A percentile compares a stretch with the other conserved stretches of the same genome.
phyloP scores from a whole-genome alignment of 2,329 filamentous ascomycete species.

The Diaporthe citrichinensis region DNA sequence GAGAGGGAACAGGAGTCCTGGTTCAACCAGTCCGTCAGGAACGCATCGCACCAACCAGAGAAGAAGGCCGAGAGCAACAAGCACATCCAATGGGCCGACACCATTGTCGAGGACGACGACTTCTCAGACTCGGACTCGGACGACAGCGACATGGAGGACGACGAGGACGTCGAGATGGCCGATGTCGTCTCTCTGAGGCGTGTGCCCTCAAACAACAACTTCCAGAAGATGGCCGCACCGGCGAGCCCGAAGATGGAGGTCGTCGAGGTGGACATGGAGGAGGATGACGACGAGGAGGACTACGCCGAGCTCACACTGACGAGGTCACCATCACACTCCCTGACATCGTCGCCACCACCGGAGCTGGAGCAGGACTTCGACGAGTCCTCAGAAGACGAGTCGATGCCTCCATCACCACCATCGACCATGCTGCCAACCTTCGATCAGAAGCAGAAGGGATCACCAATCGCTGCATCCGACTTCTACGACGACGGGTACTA shows the following conservation, averaged over 20 bases:
- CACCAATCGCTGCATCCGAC: constrained; percentile 53
- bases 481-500: constrained; percentile 69
- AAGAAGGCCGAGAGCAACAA: constrained; percentile 70
- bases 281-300: constrained; percentile 75
- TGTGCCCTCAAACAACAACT: constrained; percentile 56
- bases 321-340: constrained; percentile 73
- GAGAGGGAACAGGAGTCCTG: constrained; percentile 96
- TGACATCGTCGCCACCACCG: constrained; percentile 70
- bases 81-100: constrained; percentile 91
- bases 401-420: constrained; percentile 80
- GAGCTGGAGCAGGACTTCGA: constrained; percentile 80
- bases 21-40: constrained; percentile 96
- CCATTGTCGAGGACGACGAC: constrained; percentile 79
- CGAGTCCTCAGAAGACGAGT: constrained; percentile 77
- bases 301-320: constrained; percentile 77
- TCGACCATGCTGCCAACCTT: constrained; percentile 71
- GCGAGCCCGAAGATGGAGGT: constrained; percentile 55
- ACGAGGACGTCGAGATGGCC: constrained; percentile 72
- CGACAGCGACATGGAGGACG: constrained; percentile 64
- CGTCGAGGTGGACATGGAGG: constrained; percentile 56
- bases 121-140: constrained; percentile 67
- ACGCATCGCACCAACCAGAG: constrained; percentile 62
- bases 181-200: constrained; percentile 63
- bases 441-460: constrained; percentile 67
- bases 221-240: constrained; percentile 46